Conservation (phyloP, 2,329 filamentous ascomycete genomes). For the Cordyceps farinosa region DNA sequence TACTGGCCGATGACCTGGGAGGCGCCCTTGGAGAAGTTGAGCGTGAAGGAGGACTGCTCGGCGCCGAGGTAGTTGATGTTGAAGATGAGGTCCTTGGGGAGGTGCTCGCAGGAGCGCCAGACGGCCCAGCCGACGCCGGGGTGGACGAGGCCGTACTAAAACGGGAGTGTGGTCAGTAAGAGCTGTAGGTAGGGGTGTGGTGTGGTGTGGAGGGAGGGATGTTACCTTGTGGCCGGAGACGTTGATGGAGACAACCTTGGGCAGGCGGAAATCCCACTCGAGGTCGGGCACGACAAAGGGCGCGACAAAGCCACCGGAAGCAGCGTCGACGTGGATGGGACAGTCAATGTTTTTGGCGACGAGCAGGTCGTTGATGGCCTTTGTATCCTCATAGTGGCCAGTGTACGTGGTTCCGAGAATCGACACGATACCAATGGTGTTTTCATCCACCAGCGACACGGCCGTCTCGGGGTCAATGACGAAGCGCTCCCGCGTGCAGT, state of each 20-base stretch:
- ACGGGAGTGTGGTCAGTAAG: not conserved
- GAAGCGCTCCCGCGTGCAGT: slow-evolving; percentile 58
- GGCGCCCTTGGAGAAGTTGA: slow-evolving; percentile 96
- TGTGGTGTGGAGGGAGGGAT: slow-evolving; percentile 36
- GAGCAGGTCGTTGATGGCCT: slow-evolving; percentile 85
- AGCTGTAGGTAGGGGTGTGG: not conserved
- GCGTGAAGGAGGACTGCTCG: slow-evolving; percentile 90
- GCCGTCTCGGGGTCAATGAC: slow-evolving; percentile 62
- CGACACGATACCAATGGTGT: slow-evolving; percentile 84
- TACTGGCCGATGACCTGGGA: slow-evolving; percentile 95
- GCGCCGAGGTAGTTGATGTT: slow-evolving; percentile 99
- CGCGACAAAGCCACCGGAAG: slow-evolving; percentile 86
- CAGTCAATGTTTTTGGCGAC: slow-evolving; percentile 70
- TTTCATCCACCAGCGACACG: slow-evolving; percentile 60
- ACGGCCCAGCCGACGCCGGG: slow-evolving; percentile 93
- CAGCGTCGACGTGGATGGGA: slow-evolving; percentile 91
- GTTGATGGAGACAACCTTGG: slow-evolving; percentile 90
- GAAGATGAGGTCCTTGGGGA: slow-evolving; percentile 91
- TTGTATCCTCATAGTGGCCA: slow-evolving; percentile 91
- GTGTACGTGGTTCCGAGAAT: slow-evolving; percentile 95
- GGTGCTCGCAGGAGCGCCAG: slow-evolving; percentile 78
- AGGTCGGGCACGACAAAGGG: slow-evolving; percentile 84
- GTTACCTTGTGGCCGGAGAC: slow-evolving; percentile 81
- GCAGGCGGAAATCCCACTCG: slow-evolving; percentile 87
- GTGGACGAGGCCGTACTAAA: slow-evolving; percentile 63